phyloP scores from a whole-genome alignment of 345 rosid genomes.

The Reutealis trisperma region DNA sequence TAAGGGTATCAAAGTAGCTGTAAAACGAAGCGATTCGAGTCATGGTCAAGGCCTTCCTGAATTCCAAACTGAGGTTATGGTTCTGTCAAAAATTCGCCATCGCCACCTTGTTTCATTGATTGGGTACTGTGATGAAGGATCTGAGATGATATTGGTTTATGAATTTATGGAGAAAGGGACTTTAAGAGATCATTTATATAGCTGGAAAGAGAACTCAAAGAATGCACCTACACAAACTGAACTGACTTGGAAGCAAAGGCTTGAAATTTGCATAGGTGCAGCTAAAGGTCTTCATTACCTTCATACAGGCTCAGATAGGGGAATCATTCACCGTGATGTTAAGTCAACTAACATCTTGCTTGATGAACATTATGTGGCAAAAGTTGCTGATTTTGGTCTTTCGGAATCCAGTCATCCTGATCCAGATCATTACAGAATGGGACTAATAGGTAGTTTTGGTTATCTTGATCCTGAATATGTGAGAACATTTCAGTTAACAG shows the following conservation, averaged over 20 bases:
- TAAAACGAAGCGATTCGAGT: no score
- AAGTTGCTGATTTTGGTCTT: not conserved
- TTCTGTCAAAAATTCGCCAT: no score
- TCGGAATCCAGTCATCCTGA: not conserved
- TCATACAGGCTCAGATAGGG: not conserved
- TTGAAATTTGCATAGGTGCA: constrained; percentile 9
- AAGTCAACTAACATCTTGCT: constrained; percentile 9
- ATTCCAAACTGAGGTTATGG: no score
- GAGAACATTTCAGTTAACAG: not conserved
- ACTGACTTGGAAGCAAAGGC: constrained; percentile 10
- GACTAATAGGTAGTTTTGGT: not conserved
- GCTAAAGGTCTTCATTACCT: constrained; percentile 9
- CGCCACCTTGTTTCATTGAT: constrained; percentile 2
- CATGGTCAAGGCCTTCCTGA: no score
- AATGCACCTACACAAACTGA: not conserved
- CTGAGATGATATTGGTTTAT: constrained; percentile 5
- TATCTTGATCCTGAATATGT: constrained; percentile 8
- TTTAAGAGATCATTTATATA: not conserved
- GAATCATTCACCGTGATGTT: constrained; percentile 6
- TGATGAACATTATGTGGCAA: constrained; percentile 1
- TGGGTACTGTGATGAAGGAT: not conserved
- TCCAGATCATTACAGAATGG: not conserved
- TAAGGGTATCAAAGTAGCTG: no score
- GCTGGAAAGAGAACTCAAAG: not conserved
- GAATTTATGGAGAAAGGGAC: constrained; percentile 6